Evolutionary conservation across 2,329 filamentous ascomycete genomes (phyloP).

Genomic region (Beauveria pseudobassiana): DNA sequence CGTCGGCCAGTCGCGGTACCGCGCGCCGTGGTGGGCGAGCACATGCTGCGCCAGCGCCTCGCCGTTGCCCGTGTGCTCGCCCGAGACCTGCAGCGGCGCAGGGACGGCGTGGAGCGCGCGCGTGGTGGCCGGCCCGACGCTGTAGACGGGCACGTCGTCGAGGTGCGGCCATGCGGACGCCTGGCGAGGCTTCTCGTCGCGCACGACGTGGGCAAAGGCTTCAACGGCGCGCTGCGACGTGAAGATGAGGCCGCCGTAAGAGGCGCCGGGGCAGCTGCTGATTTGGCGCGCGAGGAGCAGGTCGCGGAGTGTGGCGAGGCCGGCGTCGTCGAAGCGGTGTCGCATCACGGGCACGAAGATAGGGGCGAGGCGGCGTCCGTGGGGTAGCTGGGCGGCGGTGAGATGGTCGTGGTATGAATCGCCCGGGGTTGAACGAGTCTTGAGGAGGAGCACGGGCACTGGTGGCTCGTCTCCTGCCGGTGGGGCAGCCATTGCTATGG

Average conservation of each 20-base stretch:
- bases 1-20: slow-evolving; percentile 33
- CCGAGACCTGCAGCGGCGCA: slow-evolving; percentile 57
- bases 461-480: neutral
- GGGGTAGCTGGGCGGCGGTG: slow-evolving; percentile 26
- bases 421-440: slow-evolving; percentile 64
- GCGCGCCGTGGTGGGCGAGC: slow-evolving; percentile 61
- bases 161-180: slow-evolving; percentile 42
- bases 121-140: slow-evolving; percentile 73
- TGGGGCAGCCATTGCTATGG: neutral
- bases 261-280: slow-evolving; percentile 24
- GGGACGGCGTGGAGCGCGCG: slow-evolving; percentile 57
- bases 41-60: slow-evolving; percentile 74
- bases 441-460: slow-evolving; percentile 56
- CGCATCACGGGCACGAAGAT: slow-evolving; percentile 70
- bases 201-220: slow-evolving; percentile 59
- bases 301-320: slow-evolving; percentile 44
- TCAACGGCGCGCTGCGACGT: slow-evolving; percentile 80
- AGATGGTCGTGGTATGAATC: slow-evolving; percentile 70
- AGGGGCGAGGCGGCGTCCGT: slow-evolving; percentile 47
- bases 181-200: slow-evolving; percentile 31
- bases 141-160: slow-evolving; percentile 58
- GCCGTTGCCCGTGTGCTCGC: slow-evolving; percentile 77
- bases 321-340: slow-evolving; percentile 57
- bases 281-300: slow-evolving; percentile 41
- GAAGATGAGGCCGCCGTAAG: slow-evolving; percentile 73